Conservation (phyloP, 129 eudicot species). For the Pseudognaphalium luteoalbum region DNA sequence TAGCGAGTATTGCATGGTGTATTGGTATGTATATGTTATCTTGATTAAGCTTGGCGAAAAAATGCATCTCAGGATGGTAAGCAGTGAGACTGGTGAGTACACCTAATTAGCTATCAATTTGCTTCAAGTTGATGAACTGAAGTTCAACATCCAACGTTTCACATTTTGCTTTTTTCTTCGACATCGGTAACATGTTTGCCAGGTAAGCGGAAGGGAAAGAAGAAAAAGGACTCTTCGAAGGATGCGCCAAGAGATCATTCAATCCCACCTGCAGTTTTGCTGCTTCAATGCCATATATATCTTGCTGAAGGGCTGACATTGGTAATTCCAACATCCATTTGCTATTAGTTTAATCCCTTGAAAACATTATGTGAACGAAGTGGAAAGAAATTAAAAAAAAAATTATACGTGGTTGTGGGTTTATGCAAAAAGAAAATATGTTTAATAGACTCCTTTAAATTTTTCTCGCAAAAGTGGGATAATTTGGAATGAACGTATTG, state of each 20-base stretch:
- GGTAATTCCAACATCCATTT: slow-evolving; percentile 39
- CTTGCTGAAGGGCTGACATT: slow-evolving; percentile 88
- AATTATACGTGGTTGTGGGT: too few species aligned
- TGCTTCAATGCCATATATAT: slow-evolving; percentile 86
- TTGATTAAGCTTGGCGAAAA: slow-evolving; percentile 90
- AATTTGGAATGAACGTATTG: not conserved
- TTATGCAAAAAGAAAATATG: not conserved
- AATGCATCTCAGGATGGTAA: slow-evolving; percentile 63
- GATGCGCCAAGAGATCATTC: slow-evolving; percentile 60
- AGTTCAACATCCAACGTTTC: not conserved
- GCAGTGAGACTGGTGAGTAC: slow-evolving; percentile 62
- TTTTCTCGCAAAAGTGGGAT: not conserved
- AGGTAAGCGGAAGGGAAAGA: slow-evolving; percentile 80
- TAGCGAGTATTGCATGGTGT: slow-evolving; percentile 94
- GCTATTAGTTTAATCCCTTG: not conserved
- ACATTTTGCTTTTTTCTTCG: not conserved
- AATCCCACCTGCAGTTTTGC: slow-evolving; percentile 69
- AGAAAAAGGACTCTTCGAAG: slow-evolving; percentile 70
- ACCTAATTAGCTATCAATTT: not conserved
- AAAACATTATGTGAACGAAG: not conserved
- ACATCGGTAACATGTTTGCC: slow-evolving; percentile 25
- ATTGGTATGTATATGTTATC: slow-evolving; percentile 84
- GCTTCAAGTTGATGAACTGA: not conserved
- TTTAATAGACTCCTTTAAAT: not conserved
- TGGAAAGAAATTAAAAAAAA: not conserved